These are phyloP conservation scores for Boletus reticulatus DNA, from an alignment of 768 basidiomycete genomes.

Conservation along the genomic window DNA sequence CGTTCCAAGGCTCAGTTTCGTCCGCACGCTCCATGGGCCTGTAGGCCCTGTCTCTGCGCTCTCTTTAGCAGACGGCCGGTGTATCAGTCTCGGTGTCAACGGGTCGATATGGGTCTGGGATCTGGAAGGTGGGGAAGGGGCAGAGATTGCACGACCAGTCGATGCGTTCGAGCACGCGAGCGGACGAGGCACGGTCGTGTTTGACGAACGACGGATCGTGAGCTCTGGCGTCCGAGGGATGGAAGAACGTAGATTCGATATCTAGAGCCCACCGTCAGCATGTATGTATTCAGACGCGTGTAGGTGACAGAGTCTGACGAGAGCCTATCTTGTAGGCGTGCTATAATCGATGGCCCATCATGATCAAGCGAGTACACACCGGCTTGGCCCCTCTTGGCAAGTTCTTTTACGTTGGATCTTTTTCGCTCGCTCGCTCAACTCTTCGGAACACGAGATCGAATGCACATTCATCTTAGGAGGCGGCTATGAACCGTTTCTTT, in stretches of 20 bases:
- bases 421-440: too few relatives aligned
- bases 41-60: conserved; percentile 63
- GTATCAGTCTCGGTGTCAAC: conserved; percentile 69
- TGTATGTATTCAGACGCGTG: not conserved
- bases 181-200: conserved; percentile 49
- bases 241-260: conserved; percentile 35
- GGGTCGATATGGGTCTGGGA: conserved; percentile 88
- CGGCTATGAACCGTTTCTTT: not conserved
- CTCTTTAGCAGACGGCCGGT: conserved; percentile 77
- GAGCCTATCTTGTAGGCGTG: too few relatives aligned
- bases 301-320: too few relatives aligned
- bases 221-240: conserved; percentile 36
- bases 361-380: not conserved
- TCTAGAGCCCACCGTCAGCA: conserved; percentile 15
- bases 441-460: too few relatives aligned
- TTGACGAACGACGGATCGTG: conserved; percentile 75
- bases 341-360: too few relatives aligned
- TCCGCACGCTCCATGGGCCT: conserved; percentile 71
- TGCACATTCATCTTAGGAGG: not conserved
- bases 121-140: conserved; percentile 53
- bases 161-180: conserved; percentile 35
- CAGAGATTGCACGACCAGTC: conserved; percentile 30
- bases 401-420: too few relatives aligned
- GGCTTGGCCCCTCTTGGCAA: conserved; percentile 19
- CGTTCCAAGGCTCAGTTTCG: conserved; percentile 64